Evolutionary conservation across 2,329 filamentous ascomycete genomes (phyloP).

Genomic region (Cladophialophora exuberans): DNA sequence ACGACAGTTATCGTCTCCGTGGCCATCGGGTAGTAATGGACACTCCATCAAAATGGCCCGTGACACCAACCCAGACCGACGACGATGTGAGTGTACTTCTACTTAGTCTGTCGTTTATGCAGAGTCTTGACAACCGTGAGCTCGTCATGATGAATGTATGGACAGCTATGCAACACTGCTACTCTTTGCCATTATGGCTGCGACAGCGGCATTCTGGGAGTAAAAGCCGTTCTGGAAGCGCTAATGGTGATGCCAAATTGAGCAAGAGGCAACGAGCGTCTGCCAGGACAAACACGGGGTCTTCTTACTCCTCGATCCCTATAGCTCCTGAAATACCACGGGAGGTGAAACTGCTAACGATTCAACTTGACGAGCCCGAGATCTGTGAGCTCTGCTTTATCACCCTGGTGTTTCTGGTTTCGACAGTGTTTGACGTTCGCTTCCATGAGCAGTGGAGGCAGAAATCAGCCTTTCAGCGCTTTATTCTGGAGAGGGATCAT

Average conservation of each 20-base stretch:
- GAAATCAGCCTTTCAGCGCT: too few species aligned
- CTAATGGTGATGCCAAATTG: slow-evolving; percentile 2
- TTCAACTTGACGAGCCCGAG: slow-evolving; percentile 21
- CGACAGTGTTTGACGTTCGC: slow-evolving; percentile 10
- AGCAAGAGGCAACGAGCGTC: slow-evolving; percentile 4
- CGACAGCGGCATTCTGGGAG: slow-evolving; percentile 8
- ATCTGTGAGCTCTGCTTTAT: slow-evolving; percentile 23
- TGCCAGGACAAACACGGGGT: not conserved
- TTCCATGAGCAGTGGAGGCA: too few species aligned
- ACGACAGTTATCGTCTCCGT: slow-evolving; percentile 11
- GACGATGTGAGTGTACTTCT: slow-evolving; percentile 20
- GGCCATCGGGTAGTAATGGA: too few species aligned
- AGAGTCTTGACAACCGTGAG: slow-evolving; percentile 21
- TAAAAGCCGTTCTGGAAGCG: slow-evolving; percentile 13
- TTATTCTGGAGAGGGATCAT: slow-evolving; percentile 18
- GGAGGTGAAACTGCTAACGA: not conserved
- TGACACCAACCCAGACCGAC: too few species aligned
- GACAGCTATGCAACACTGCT: slow-evolving; percentile 24
- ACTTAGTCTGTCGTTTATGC: slow-evolving; percentile 18
- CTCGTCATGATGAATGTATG: slow-evolving; percentile 22
- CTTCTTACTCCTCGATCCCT: not conserved
- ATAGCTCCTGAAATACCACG: not conserved
- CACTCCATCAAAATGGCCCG: too few species aligned
- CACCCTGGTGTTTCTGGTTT: slow-evolving; percentile 19
- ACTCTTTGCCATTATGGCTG: slow-evolving; percentile 16